Evolutionary conservation across 768 basidiomycete genomes (phyloP), one percentile per base, ranked within the genome.

Genomic region (Boletus eberwhitei): DNA sequence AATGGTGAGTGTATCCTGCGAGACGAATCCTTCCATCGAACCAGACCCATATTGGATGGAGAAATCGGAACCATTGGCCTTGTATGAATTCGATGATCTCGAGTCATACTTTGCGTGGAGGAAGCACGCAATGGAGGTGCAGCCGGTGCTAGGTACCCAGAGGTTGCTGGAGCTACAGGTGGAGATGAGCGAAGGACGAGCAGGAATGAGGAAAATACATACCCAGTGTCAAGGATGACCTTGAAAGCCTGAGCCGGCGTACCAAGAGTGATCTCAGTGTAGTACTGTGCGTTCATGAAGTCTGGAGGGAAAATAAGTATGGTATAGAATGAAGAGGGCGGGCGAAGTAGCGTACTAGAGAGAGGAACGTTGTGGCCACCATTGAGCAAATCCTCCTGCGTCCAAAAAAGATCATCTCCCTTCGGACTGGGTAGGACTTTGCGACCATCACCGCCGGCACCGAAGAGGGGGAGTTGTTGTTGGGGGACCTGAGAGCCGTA

Each of bases 201-300:
- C 8, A 55, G 8, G 36, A 7, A 26, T 6, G 16, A 41, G 47
- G 42, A 41, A n/a, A 14, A 5, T 19, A 35, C 62, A 22, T 67
- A 87, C 88, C 90, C 90, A 43, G 96, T 97, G 70, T 98, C 95
- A 54, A 98, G 83, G 55, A 97, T 85, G 65, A 97, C 94, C 74
- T 96, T 94, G 81, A 95, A 96, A 4, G 66, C 74, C 72, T 98
- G 96, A 35, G 93, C 81, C 21, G 96, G 96, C 1, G 77, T 80
- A 16, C 96, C 96, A 51, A 98, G 70, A 1, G 77, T 67, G 56
- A 98, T 96, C 58, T 93, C 89, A 19, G 93, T 81, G 69, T 82
- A 99, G 74, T 99, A 98, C 71, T 99, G 95, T 35, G 97, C 95
- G 70, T 98, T 98, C 86, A 95, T 85, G 75, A 92, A 98, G 78